A percentile compares a stretch with the other conserved stretches of the same genome.
These are phyloP conservation scores for Penicillium sp. DNA, from an alignment of 2,329 filamentous ascomycete genomes.

Conservation along the genomic window DNA sequence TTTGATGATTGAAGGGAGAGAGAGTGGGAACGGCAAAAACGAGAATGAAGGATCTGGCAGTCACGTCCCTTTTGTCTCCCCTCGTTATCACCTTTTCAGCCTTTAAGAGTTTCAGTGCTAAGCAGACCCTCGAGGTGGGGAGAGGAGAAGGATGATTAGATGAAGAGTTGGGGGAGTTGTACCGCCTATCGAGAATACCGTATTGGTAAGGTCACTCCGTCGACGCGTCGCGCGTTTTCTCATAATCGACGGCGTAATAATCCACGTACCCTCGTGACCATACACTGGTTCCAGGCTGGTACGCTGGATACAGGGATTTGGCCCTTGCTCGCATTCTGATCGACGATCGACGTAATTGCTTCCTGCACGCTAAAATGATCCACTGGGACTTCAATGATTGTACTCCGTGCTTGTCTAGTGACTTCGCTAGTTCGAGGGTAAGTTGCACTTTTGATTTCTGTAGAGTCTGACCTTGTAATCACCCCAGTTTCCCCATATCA, in stretches of 20 bases:
- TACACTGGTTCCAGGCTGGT: constrained; percentile 12
- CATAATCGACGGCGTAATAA: not conserved
- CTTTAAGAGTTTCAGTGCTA: not conserved
- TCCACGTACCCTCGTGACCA: constrained; percentile 20
- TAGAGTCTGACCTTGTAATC: too few relatives aligned
- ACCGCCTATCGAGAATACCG: constrained; percentile 8
- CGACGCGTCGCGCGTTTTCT: constrained; percentile 30
- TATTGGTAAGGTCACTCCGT: constrained; percentile 21
- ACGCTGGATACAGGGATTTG: not conserved
- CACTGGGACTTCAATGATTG: not conserved
- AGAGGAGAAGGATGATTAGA: constrained; percentile 3
- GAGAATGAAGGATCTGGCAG: constrained; percentile 4
- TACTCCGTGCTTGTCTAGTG: not conserved
- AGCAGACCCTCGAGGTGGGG: constrained; percentile 12
- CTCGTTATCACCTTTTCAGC: not conserved
- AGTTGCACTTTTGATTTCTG: too few relatives aligned
- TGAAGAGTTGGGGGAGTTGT: constrained; percentile 10
- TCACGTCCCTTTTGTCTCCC: constrained; percentile 14
- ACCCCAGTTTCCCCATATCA: not conserved
- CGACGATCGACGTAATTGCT: not conserved
- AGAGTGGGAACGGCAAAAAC: not conserved
- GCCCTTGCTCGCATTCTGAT: constrained; percentile 1
- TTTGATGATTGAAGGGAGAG: not conserved
- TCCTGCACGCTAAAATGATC: not conserved
- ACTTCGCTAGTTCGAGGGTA: too few relatives aligned